phyloP scores from a whole-genome alignment of 2,329 filamentous ascomycete species.

The Clarireedia paspali region DNA sequence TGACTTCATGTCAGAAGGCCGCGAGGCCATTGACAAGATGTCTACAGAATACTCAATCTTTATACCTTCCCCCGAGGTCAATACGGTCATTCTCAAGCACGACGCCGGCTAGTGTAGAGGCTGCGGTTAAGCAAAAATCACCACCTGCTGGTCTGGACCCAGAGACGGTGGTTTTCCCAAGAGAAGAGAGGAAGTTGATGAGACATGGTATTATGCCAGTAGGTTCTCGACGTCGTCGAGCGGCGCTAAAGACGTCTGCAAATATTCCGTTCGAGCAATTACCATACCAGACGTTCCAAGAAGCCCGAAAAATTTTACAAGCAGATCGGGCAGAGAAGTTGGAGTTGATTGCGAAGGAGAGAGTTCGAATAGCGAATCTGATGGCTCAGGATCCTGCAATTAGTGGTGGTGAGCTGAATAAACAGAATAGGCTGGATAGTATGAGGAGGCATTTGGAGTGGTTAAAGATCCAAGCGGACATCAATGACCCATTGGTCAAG shows the following conservation, averaged over 20 bases:
- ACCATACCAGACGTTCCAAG: conserved; percentile 97
- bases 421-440: conserved; percentile 59
- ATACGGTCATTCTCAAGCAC: conserved; percentile 26
- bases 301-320: conserved; percentile 76
- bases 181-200: conserved; percentile 61
- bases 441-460: conserved; percentile 67
- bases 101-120: conserved; percentile 32
- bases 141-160: conserved; percentile 48
- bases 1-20: conserved; percentile 55
- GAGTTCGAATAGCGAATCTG: conserved; percentile 60
- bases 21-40: conserved; percentile 48
- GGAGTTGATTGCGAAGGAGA: conserved; percentile 58
- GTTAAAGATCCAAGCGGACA: conserved; percentile 83
- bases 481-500: conserved; percentile 92
- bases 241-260: conserved; percentile 57
- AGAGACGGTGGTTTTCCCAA: conserved; percentile 55
- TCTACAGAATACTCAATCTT: conserved; percentile 35
- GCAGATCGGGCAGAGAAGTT: conserved; percentile 79
- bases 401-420: conserved; percentile 54
- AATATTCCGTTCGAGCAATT: conserved; percentile 80
- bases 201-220: conserved; percentile 63
- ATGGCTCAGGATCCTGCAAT: conserved; percentile 49
- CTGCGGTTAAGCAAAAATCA: conserved; percentile 29
- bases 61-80: conserved; percentile 17
- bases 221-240: conserved; percentile 77